Conservation (phyloP, 2,329 filamentous ascomycete species). For the Rhexocercosporidium sp. region DNA sequence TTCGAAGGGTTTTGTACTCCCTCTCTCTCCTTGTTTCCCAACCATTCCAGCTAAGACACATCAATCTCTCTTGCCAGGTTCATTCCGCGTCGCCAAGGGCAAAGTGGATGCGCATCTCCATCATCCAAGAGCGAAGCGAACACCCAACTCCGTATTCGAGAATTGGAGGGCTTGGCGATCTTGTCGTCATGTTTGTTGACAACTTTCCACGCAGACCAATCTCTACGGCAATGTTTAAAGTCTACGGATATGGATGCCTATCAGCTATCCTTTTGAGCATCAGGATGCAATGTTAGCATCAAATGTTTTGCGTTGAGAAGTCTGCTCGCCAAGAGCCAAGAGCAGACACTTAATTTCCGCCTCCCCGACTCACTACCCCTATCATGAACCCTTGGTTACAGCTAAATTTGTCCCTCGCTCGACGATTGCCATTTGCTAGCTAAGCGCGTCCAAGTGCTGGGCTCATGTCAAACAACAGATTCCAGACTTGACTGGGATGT, state of each 20-base stretch:
- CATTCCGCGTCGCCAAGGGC: background rate
- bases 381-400: background rate
- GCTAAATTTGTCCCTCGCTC: background rate
- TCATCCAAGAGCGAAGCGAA: slow-evolving; percentile 5
- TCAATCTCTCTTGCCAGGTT: slow-evolving; percentile 5
- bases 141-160: slow-evolving; percentile 5
- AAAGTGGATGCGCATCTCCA: slow-evolving; percentile 1
- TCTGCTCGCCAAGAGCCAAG: background rate
- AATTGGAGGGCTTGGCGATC: background rate
- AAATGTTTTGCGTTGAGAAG: background rate
- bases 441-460: background rate
- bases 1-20: slow-evolving; percentile 1
- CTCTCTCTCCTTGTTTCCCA: background rate
- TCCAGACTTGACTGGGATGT: background rate
- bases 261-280: background rate
- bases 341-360: background rate
- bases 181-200: background rate
- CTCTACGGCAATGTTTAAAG: too few relatives aligned
- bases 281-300: background rate
- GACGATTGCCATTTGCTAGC: background rate
- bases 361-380: background rate
- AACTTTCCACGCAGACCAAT: background rate
- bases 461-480: background rate
- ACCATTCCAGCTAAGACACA: background rate
- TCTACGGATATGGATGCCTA: too few relatives aligned